These are phyloP conservation scores for Zoysia pacifica DNA, from an alignment of 176 grass and related monocot species.

Conservation along the genomic window DNA sequence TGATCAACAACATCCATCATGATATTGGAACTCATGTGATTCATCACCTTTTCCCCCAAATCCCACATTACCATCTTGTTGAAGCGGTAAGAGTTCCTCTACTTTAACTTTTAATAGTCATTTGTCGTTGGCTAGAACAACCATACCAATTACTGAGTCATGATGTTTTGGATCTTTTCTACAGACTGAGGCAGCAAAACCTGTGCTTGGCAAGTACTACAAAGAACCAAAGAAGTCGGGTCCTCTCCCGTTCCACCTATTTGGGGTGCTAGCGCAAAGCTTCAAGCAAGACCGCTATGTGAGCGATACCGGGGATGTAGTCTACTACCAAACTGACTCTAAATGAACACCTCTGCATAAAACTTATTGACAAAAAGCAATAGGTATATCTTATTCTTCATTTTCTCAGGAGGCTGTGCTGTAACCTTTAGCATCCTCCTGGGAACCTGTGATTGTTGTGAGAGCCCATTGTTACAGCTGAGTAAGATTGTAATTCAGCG, in stretches of 20 bases:
- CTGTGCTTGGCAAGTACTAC: slow-evolving; percentile 77
- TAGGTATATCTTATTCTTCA: slow-evolving; percentile 40
- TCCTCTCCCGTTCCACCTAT: slow-evolving; percentile 67
- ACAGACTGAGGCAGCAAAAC: slow-evolving; percentile 75
- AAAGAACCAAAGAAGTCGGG: slow-evolving; percentile 65
- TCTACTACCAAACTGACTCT: slow-evolving; percentile 80
- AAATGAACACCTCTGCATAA: slow-evolving; percentile 40
- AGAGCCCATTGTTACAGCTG: slow-evolving; percentile 8
- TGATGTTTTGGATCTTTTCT: background rate
- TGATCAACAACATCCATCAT: slow-evolving; percentile 94
- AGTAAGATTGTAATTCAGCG: slow-evolving; percentile 31
- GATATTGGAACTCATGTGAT: slow-evolving; percentile 95
- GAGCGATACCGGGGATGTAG: slow-evolving; percentile 70
- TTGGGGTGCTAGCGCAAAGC: slow-evolving; percentile 59
- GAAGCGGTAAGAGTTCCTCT: slow-evolving; percentile 63
- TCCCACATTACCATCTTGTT: slow-evolving; percentile 83
- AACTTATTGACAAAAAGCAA: slow-evolving; percentile 35
- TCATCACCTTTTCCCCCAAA: slow-evolving; percentile 95
- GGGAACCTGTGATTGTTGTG: slow-evolving; percentile 17
- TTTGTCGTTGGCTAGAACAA: too few relatives aligned
- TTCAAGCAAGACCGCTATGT: slow-evolving; percentile 81
- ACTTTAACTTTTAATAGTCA: too few relatives aligned
- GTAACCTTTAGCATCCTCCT: slow-evolving; percentile 34
- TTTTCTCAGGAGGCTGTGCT: slow-evolving; percentile 25
- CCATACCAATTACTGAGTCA: background rate